Percentiles rank a stretch among this genome's conserved stretches.
These are phyloP conservation scores for Kalaharituber pfeilii DNA, from an alignment of 2,329 filamentous ascomycete genomes.

Conservation along the genomic window DNA sequence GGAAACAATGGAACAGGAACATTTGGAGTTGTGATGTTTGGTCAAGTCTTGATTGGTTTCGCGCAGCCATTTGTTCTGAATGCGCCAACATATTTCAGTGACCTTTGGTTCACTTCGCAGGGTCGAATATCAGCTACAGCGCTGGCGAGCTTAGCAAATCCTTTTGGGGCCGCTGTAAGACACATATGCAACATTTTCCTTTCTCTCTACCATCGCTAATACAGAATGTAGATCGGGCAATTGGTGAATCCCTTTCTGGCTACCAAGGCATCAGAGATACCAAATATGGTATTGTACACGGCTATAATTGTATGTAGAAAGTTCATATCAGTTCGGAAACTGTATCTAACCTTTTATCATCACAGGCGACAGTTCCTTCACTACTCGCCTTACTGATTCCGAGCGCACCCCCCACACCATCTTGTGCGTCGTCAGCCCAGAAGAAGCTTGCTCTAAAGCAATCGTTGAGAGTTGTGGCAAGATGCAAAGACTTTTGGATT, in stretches of 20 bases:
- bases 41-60: conserved; percentile 75
- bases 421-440: conserved; percentile 18
- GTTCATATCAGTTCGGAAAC: no score
- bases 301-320: conserved; percentile 48
- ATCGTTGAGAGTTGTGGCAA: conserved; percentile 7
- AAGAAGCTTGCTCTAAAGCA: conserved; percentile 11
- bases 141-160: conserved; percentile 68
- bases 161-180: conserved; percentile 64
- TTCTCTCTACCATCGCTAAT: no score
- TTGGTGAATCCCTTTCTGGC: conserved; percentile 69
- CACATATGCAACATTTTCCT: no score
- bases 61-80: conserved; percentile 83
- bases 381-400: conserved; percentile 13
- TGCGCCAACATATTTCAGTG: conserved; percentile 77
- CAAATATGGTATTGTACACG: conserved; percentile 69
- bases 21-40: conserved; percentile 69
- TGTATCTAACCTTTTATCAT: background rate
- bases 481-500: conserved; percentile 13
- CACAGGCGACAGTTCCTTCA: conserved; percentile 4
- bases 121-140: conserved; percentile 81
- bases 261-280: conserved; percentile 44
- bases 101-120: conserved; percentile 78
- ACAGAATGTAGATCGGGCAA: conserved; percentile 47
- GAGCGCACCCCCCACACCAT: conserved; percentile 17
- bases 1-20: conserved; percentile 29